Evolutionary conservation across 2,329 filamentous ascomycete species (phyloP), one percentile per base, ranked within the genome.

Genomic region (Sporothrix globosa): DNA sequence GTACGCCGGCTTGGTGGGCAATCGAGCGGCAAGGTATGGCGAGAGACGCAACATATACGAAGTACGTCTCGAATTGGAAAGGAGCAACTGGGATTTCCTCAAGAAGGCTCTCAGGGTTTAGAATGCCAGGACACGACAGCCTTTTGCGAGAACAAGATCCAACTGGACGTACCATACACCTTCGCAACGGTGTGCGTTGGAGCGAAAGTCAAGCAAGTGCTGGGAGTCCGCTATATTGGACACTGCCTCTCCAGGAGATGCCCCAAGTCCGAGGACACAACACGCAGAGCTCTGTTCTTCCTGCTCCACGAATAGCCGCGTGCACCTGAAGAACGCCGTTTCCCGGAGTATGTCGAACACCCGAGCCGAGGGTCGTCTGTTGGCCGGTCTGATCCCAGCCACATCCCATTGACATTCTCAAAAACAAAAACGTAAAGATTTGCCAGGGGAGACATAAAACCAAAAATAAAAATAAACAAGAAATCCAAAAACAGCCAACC

Each of bases 401-500:
- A 34, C 11, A 17, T n/a, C 54, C 17, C 27, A n/a, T 1, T 30
- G 48, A 21, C 14, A 9, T 44, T 24, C 41, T n/a, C 19, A 48
- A 34, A 7, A 34, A n/a, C n/a, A n/a, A 13, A 48, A 65, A 48
- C 61, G 41, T 65, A 48, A 30, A 50, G 9, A 11, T 65, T 65
- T 50, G 44, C 34, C 21, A 34, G 44, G 2, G 30, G 11, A 19
- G 24, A n/a, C 14, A 19, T 13, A 17, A 50, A 50, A 50, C 14
- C 21, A 21, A 50, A 63, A 27, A 54, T 30, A 7, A 10, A 44
- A 63, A 63, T 46, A 14, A 63, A 27, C 44, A 44, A 61, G 10
- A 61, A 61, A 44, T 44, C 24, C 14, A n/a, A 7, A 63, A 63
- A 10, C 58, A 63, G n/a, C 58, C 58, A 63, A 46, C 58, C 58